Percentiles rank a stretch among this genome's conserved stretches.
phyloP scores from a whole-genome alignment of 2,329 filamentous ascomycete species.

The Verticillium alfalfae region DNA sequence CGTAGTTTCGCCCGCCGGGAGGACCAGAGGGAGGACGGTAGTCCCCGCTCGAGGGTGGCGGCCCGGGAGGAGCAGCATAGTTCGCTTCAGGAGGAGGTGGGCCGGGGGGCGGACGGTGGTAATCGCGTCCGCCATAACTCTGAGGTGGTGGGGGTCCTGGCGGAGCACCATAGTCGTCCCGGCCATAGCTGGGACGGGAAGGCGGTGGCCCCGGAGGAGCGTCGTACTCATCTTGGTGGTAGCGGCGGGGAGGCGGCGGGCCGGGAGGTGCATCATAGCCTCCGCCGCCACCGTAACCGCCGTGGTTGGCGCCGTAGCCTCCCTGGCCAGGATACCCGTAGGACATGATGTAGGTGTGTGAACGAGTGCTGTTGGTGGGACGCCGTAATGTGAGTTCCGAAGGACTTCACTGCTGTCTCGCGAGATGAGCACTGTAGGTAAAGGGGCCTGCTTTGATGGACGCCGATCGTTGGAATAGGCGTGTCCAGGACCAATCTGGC shows the following conservation, averaged over 20 bases:
- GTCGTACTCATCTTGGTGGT: slow-evolving; percentile 13
- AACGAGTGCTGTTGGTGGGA: background rate
- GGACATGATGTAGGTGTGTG: slow-evolving; percentile 16
- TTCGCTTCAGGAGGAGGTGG: slow-evolving; percentile 11
- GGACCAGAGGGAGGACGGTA: slow-evolving; percentile 17
- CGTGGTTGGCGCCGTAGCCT: slow-evolving; percentile 17
- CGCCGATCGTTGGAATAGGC: background rate
- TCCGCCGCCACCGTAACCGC: slow-evolving; percentile 13
- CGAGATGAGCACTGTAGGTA: background rate
- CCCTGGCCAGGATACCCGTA: slow-evolving; percentile 27
- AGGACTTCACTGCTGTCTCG: background rate
- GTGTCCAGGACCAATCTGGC: background rate
- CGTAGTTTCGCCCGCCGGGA: slow-evolving; percentile 19
- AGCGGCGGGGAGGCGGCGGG: slow-evolving; percentile 16
- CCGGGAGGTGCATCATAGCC: slow-evolving; percentile 15
- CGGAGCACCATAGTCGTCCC: background rate
- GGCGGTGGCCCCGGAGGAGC: slow-evolving; percentile 2
- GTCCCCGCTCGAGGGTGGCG: background rate
- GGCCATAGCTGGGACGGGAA: background rate
- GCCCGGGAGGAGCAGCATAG: background rate
- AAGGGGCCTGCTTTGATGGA: background rate
- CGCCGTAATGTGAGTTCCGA: background rate
- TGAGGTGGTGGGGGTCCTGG: background rate
- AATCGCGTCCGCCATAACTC: background rate
- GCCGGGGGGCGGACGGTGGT: background rate